These are phyloP conservation scores for Letharia lupina DNA, from an alignment of 495 filamentous ascomycete species.

Conservation along the genomic window DNA sequence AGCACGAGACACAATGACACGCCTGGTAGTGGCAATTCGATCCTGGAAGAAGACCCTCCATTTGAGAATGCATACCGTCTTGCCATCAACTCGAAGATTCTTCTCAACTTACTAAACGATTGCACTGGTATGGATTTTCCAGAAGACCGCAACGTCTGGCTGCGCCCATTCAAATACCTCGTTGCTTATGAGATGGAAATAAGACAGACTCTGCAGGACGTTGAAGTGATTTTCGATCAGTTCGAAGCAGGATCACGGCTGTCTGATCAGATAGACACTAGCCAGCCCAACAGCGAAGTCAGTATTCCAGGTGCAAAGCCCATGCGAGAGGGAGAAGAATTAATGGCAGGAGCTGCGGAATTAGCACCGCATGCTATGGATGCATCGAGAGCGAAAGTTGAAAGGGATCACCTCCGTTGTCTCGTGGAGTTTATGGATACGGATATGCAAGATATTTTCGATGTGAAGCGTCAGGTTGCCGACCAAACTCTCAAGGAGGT, in stretches of 20 bases:
- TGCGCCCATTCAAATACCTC: slow-evolving; percentile 11
- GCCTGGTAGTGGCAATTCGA: not conserved
- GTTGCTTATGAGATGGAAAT: slow-evolving; percentile 8
- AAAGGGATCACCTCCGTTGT: slow-evolving; percentile 21
- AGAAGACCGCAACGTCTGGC: not conserved
- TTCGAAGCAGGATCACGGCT: not conserved
- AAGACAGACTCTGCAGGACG: not conserved
- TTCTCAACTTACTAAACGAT: not conserved
- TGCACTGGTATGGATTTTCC: slow-evolving; percentile 1
- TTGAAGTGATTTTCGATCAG: not conserved
- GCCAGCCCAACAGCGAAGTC: not conserved
- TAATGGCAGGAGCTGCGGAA: not conserved
- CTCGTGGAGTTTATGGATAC: slow-evolving; percentile 28
- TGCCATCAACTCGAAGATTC: slow-evolving; percentile 1
- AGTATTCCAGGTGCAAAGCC: not conserved
- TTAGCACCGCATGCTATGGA: not conserved
- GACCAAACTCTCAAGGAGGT: slow-evolving; percentile 21
- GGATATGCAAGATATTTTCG: slow-evolving; percentile 20
- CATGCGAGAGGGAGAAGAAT: not conserved
- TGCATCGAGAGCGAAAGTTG: not conserved
- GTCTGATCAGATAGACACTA: not conserved
- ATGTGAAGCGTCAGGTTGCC: slow-evolving; percentile 12
- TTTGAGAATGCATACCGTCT: not conserved
- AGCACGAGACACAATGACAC: not conserved
- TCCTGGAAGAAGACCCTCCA: not conserved